Evolutionary conservation across 306 rosid species (phyloP).

Genomic region (Inga oerstediana): DNA sequence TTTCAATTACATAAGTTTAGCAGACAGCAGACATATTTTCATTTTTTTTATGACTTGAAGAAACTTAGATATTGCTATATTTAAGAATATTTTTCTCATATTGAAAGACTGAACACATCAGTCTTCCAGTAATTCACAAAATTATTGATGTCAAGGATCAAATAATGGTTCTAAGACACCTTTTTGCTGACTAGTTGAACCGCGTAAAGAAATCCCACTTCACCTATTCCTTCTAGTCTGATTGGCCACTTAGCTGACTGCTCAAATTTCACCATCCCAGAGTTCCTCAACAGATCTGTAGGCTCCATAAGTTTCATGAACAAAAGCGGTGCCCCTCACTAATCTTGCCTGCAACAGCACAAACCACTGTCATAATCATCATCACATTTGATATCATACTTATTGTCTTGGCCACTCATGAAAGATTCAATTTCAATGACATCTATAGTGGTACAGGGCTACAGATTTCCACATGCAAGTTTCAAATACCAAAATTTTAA

Average conservation of each 20-base stretch:
- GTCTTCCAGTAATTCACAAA: neutral
- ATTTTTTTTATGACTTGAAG: neutral
- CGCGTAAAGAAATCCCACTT: constrained; percentile 3
- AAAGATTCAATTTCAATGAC: neutral
- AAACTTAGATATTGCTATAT: neutral
- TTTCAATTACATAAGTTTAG: neutral
- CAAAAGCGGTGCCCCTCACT: constrained; percentile 45
- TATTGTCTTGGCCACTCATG: neutral
- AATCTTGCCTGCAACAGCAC: constrained; percentile 64
- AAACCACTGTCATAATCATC: constrained; percentile 27
- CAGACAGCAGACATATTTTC: neutral
- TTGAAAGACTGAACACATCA: neutral
- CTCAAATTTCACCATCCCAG: constrained; percentile 88
- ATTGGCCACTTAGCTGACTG: neutral
- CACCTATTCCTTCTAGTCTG: constrained; percentile 3
- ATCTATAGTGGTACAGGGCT: neutral
- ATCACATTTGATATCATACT: neutral
- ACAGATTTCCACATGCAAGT: neutral
- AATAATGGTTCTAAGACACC: neutral
- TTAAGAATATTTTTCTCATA: neutral
- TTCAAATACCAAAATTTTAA: neutral
- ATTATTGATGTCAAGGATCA: neutral
- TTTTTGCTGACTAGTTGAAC: neutral
- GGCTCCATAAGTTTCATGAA: constrained; percentile 58
- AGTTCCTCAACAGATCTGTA: constrained; percentile 61